Evolutionary conservation across 306 rosid species (phyloP).

Genomic region (Rosa rugosa): DNA sequence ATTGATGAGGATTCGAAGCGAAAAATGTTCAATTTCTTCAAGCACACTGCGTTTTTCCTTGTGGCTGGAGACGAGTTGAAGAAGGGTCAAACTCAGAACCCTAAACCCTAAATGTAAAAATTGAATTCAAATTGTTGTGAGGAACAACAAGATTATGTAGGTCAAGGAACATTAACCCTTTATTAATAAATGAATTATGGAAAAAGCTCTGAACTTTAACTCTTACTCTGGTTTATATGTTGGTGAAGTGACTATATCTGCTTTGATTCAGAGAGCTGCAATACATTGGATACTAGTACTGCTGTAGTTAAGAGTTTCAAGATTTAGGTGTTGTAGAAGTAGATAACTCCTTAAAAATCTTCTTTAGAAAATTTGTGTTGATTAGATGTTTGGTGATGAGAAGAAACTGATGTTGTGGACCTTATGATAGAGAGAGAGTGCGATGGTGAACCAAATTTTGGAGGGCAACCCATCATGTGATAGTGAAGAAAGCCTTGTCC

Average conservation of each 20-base stretch:
- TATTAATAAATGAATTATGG: background rate
- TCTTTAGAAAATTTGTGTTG: background rate
- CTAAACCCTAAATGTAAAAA: no score
- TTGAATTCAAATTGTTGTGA: background rate
- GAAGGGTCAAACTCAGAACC: constrained; percentile 40
- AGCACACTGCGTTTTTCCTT: constrained; percentile 88
- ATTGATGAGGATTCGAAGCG: constrained; percentile 68
- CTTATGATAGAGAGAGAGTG: background rate
- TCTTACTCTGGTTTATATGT: background rate
- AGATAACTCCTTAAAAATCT: background rate
- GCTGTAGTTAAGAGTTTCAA: background rate
- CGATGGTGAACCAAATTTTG: background rate
- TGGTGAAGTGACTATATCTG: background rate
- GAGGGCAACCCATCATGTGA: background rate
- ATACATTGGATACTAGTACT: background rate
- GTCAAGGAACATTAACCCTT: background rate
- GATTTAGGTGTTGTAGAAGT: background rate
- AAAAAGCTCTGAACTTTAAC: background rate
- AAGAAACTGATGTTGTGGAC: background rate
- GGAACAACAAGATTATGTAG: background rate
- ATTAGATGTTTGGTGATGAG: background rate
- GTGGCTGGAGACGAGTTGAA: constrained; percentile 76
- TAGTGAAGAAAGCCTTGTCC: background rate
- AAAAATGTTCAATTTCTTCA: constrained; percentile 69
- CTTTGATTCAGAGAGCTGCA: background rate